Evolutionary conservation across 768 basidiomycete genomes (phyloP).

Genomic region (Russula ochroleuca): DNA sequence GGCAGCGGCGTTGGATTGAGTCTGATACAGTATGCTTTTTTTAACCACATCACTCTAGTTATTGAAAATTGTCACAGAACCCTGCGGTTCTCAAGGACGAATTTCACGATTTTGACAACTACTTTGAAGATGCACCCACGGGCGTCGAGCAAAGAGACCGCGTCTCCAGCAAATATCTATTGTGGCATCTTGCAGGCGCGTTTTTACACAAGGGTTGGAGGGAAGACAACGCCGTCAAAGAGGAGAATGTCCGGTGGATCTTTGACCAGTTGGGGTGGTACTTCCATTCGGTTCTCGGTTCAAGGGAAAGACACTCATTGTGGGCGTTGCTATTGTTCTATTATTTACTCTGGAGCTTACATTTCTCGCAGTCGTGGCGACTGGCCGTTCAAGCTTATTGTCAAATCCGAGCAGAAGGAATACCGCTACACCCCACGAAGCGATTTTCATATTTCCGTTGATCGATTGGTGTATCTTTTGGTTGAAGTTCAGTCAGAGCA

Average conservation of each 20-base stretch:
- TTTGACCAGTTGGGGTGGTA: neutral
- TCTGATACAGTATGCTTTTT: neutral
- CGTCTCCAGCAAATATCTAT: neutral
- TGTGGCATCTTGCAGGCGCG: neutral
- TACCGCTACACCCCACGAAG: constrained; percentile 8
- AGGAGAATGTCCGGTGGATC: no score
- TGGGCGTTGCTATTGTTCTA: neutral
- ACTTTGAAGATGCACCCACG: neutral
- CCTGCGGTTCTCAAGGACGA: neutral
- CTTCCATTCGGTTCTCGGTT: neutral
- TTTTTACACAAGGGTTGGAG: neutral
- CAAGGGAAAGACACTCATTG: neutral
- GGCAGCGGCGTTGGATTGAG: neutral
- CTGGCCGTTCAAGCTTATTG: neutral
- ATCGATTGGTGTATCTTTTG: neutral
- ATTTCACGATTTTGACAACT: neutral
- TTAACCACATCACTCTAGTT: neutral
- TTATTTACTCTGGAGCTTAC: neutral
- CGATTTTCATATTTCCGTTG: neutral
- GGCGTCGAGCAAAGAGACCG: neutral
- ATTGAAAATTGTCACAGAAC: neutral
- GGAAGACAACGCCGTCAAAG: neutral
- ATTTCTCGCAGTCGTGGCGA: neutral
- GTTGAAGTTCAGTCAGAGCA: constrained; percentile 1
- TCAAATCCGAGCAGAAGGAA: neutral